Percentiles rank a stretch among this genome's conserved stretches.
These are phyloP conservation scores for Trichophyton rubrum DNA, from an alignment of 2,329 filamentous ascomycete species.

Conservation along the genomic window DNA sequence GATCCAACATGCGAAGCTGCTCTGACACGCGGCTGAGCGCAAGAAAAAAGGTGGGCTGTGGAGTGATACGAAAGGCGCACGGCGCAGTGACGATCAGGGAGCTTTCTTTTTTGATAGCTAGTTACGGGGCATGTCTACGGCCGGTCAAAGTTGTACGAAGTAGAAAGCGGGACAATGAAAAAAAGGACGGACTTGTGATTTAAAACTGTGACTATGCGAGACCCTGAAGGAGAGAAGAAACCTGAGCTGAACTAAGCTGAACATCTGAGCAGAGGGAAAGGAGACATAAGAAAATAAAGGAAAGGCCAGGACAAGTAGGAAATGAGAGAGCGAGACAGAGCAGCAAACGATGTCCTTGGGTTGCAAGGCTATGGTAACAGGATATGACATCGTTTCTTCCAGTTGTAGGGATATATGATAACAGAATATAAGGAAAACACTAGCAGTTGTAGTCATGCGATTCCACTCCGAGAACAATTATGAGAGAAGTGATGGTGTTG, in stretches of 20 bases:
- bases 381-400: no score
- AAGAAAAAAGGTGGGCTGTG: background rate
- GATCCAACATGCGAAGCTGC: no score
- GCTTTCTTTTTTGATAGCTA: background rate
- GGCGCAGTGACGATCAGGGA: background rate
- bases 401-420: no score
- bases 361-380: no score
- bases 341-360: no score
- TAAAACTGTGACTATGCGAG: background rate
- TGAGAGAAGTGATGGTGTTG: background rate
- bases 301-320: background rate
- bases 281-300: background rate
- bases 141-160: background rate
- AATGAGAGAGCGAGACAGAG: background rate
- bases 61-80: background rate
- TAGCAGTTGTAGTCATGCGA: slow-evolving; percentile 1
- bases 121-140: background rate
- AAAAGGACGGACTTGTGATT: background rate
- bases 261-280: background rate
- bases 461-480: background rate
- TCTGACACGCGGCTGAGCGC: background rate
- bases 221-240: background rate
- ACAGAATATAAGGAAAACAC: background rate
- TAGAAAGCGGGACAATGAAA: background rate
- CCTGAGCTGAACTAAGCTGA: background rate